Percentiles rank a stretch among this genome's conserved stretches.
These are phyloP conservation scores for Tolypocladium guangdongense DNA, from an alignment of 2,329 filamentous ascomycete species.

Conservation along the genomic window DNA sequence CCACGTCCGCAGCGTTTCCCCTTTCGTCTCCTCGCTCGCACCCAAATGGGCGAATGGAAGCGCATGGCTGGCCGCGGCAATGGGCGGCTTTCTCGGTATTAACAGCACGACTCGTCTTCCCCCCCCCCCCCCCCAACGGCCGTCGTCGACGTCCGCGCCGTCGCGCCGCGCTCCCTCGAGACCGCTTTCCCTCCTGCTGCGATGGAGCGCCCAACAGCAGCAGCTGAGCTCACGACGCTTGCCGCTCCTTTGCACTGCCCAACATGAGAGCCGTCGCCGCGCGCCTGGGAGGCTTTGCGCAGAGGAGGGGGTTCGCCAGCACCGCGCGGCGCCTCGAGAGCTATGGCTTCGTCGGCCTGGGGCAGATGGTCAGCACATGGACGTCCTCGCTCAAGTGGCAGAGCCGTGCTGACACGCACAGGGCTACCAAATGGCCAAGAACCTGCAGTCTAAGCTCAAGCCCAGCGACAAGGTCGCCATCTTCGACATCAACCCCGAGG, in stretches of 20 bases:
- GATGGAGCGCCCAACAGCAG: background rate
- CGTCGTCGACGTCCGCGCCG: conserved; percentile 1
- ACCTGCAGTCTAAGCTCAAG: conserved; percentile 45
- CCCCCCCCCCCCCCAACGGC: conserved; percentile 14
- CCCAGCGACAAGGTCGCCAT: conserved; percentile 39
- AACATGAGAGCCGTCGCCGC: conserved; percentile 10
- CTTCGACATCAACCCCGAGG: conserved; percentile 45
- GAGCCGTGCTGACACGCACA: conserved; percentile 11
- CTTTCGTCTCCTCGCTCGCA: no score
- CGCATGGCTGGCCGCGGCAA: conserved; percentile 22
- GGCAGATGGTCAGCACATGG: conserved; percentile 43
- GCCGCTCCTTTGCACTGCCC: background rate
- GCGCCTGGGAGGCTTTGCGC: conserved; percentile 18
- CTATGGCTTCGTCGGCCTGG: conserved; percentile 50
- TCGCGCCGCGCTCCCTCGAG: background rate
- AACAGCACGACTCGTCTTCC: conserved; percentile 4
- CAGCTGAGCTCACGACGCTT: background rate
- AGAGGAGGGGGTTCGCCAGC: conserved; percentile 38
- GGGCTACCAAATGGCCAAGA: conserved; percentile 54
- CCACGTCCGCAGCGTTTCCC: no score
- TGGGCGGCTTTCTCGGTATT: conserved; percentile 20
- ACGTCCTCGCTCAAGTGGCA: background rate
- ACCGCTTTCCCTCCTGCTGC: background rate
- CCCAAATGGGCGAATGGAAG: background rate
- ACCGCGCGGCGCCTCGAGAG: conserved; percentile 35